Base-by-base conservation (phyloP, 2,329 filamentous ascomycete genomes). In the Aureobasidium sp. region DNA sequence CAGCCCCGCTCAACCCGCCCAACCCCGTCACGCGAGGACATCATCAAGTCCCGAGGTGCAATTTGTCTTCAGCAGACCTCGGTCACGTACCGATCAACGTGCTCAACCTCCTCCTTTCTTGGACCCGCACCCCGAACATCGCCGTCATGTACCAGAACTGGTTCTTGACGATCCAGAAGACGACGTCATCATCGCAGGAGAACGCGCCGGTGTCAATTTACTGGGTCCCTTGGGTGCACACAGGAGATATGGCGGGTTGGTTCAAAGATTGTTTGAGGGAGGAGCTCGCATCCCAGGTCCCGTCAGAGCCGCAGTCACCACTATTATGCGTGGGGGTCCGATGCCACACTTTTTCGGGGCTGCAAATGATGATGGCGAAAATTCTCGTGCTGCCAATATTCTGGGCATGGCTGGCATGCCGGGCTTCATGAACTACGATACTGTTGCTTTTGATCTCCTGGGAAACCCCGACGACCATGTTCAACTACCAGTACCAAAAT, bases 1-100 rank as follows among this genome's bases (percentile, higher is more conserved):
- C 12, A 65, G 61, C 60, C 42, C 48, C 34, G 53, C 62, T 65
- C 67, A 44, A 65, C 47, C 45, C 64, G 66, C 34, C 53, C 44
- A 27, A 45, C 61, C 64, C 17, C 63, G 62, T 39, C 64, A 79
- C 3, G 80, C 36, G 17, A 63, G 44, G 65, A 67, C 37, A 62
- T 39, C 29, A 45, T 61, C 63, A 14, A 65, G 65, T 47, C 65
- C 80, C 2, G 81, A 84, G 56, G 76, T 84, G 8, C 74, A 82
- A 63, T 81, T 83, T 66, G 64, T 80, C n/a, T 68, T 65, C 34
- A 49, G 55, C 64, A 41, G 65, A 68, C 52, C 62, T 65, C 36
- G 65, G 65, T 60, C 63, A 48, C 62, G 58, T 34, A 61, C 56
- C 17, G 45, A 52, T 8, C 59, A 45, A 22, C 63, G 45, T 45